phyloP scores from a whole-genome alignment of 768 basidiomycete species.

The Tephrocybe sp. region DNA sequence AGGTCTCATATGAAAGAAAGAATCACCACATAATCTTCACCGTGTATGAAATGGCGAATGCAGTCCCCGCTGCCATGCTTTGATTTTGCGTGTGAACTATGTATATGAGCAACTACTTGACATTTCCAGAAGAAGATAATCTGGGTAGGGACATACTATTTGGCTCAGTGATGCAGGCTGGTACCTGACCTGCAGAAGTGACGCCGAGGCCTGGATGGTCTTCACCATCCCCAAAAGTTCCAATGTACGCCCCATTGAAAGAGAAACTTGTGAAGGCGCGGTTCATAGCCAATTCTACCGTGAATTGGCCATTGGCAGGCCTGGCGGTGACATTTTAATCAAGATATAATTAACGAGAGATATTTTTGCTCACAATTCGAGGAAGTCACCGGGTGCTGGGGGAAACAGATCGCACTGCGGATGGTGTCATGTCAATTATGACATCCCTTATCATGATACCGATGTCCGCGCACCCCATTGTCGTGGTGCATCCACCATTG shows the following conservation, averaged over 20 bases:
- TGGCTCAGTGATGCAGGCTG: slow-evolving; percentile 42
- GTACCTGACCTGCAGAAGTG: slow-evolving; percentile 28
- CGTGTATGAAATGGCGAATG: slow-evolving; percentile 52
- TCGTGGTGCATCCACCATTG: slow-evolving; percentile 32
- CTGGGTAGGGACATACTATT: slow-evolving; percentile 39
- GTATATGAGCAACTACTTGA: background rate
- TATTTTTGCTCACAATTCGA: slow-evolving; percentile 34
- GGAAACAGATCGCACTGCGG: slow-evolving; percentile 41
- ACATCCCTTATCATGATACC: background rate
- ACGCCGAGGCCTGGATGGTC: slow-evolving; percentile 31
- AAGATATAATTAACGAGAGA: background rate
- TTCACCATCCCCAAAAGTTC: slow-evolving; percentile 42
- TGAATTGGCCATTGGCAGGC: slow-evolving; percentile 46
- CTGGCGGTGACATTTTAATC: slow-evolving; percentile 12
- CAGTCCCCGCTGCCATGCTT: slow-evolving; percentile 49
- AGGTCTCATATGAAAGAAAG: background rate
- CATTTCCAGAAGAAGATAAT: background rate
- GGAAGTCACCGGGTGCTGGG: slow-evolving; percentile 36
- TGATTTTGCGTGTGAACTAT: slow-evolving; percentile 53
- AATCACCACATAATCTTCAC: slow-evolving; percentile 21
- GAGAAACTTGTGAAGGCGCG: slow-evolving; percentile 45
- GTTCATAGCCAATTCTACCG: slow-evolving; percentile 47
- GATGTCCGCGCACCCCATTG: slow-evolving; percentile 26
- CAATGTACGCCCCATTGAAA: slow-evolving; percentile 31
- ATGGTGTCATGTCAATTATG: background rate